These are phyloP conservation scores for Oryza longistaminata DNA, from an alignment of 176 grass and related monocot species.

Conservation along the genomic window DNA sequence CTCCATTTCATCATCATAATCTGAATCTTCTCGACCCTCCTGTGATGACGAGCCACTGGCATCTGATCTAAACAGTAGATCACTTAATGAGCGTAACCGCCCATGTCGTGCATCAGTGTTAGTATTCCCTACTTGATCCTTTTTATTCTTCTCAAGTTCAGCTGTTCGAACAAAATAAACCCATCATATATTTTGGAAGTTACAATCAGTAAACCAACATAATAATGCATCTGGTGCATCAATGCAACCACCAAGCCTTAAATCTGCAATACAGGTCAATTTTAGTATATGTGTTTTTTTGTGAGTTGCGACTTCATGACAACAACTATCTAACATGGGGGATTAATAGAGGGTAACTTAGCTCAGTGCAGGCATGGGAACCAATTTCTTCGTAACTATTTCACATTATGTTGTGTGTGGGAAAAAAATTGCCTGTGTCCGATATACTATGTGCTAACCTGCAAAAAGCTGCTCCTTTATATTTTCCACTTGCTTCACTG, in stretches of 20 bases:
- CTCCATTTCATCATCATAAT: conserved; percentile 93
- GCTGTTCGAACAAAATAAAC: conserved; percentile 53
- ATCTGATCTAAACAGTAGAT: conserved; percentile 76
- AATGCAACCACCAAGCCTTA: neutral
- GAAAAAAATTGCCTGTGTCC: neutral
- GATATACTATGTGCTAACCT: conserved; percentile 47
- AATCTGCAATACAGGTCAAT: neutral
- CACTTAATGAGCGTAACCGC: conserved; percentile 71
- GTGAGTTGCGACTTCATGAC: neutral
- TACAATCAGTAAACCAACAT: conserved; percentile 3
- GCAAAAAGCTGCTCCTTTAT: conserved; percentile 61
- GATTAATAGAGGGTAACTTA: conserved; percentile 19
- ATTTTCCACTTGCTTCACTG: conserved; percentile 48
- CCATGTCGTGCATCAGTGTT: conserved; percentile 50
- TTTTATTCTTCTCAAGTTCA: conserved; percentile 74
- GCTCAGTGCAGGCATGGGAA: neutral
- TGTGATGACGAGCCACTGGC: conserved; percentile 52
- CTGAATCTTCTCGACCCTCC: conserved; percentile 70
- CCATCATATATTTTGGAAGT: conserved; percentile 15
- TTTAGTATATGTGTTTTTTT: neutral
- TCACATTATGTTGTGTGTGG: neutral
- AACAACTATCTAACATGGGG: conserved; percentile 15
- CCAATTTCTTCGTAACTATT: conserved; percentile 1
- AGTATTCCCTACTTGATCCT: conserved; percentile 55
- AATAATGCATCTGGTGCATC: conserved; percentile 8